Evolutionary conservation across 176 grass and related monocot species (phyloP), one percentile per base, ranked within the genome.

Genomic region (Eleusine indica): DNA sequence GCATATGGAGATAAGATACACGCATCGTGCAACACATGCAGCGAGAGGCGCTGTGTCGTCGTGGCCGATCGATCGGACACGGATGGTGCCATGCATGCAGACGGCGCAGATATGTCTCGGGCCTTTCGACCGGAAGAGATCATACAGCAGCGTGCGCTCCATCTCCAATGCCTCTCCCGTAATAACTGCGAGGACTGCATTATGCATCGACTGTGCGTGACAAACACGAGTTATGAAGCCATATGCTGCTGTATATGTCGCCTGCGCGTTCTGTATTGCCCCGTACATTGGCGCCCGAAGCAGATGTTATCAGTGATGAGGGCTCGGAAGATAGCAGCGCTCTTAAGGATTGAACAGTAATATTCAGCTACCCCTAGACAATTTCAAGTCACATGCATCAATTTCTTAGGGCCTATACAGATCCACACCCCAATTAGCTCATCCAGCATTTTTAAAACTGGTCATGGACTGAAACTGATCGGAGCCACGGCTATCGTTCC

Each of bases 111-210:
- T 51, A 83, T 3, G 58, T 3, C 25, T 17, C 60, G 11, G 54
- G 39, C 43, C 56, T 39, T 80, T 76, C 86, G 67, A 10, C 30
- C 16, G 75, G 73, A 71, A 25, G 69, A 74, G 78, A 89, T 83
- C 76, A 15, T 58, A 64, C 73, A 75, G 82, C 78, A 80, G 22
- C 64, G 80, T 49, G 76, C 76, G 71, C 47, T 82, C 83, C 69
- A 68, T 57, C 18, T 19, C 21, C 7, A 66, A 76, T 35, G 11
- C n/a, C 84, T 30, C 61, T 30, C 21, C 57, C 21, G 7, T 60
- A 22, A 89, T 97, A 89, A 97, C 94, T 97, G 83, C 70, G 60
- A 28, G 2, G 29, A 8, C 38, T 74, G 71, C 86, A 76, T 47
- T 47, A 47, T 75, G 80, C 83, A 72, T 74, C 79, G 81, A 85